Base-by-base conservation (phyloP, 192 early-diverging fungal genomes). In the Entrophospora sp. region DNA sequence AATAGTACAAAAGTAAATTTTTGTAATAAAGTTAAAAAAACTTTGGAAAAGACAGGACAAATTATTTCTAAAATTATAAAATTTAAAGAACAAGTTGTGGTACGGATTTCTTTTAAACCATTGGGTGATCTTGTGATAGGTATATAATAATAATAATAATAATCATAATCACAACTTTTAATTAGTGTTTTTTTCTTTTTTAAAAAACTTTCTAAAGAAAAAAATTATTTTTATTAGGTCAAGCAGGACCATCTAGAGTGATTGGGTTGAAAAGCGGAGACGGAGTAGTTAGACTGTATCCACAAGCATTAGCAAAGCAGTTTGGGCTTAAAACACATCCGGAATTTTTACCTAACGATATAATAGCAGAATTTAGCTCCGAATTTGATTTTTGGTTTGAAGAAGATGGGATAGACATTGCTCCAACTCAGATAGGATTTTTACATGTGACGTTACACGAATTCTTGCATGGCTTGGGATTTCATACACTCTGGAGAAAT, bases 381-480 rank as follows among this genome's bases (percentile, higher is more conserved):
- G 67, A 75, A 24, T 49, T 44, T 2, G 31, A 71, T 16, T 77
- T 70, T 35, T 70, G 61, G 16, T 75, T 77, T 53, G 42, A 62
- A 2, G 59, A 69, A 13, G 58, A 38, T 13, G 28, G 4, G 30
- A 3, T 3, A 16, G 9, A 37, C 1, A 72, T 69, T 27, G 35
- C 0, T 14, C 9, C 7, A n/a, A 58, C 64, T 65, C 70, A 77
- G 58, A 55, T 43, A 2, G 76, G 75, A 38, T 66, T 77, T 30
- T 31, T 67, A n/a, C 57, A 51, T 36, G 69, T 67, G 2, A 58
- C 72, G 12, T 6, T 74, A 9, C 76, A 77, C 18, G 76, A 77
- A 30, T 34, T 72, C 16, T 52, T 75, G 7, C 76, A 77, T 61
- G 76, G 76, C 2, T 68, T 77, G 22, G 76, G 76, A 42, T 75